Conservation (phyloP, 768 basidiomycete species). For the Suillus plorans region DNA sequence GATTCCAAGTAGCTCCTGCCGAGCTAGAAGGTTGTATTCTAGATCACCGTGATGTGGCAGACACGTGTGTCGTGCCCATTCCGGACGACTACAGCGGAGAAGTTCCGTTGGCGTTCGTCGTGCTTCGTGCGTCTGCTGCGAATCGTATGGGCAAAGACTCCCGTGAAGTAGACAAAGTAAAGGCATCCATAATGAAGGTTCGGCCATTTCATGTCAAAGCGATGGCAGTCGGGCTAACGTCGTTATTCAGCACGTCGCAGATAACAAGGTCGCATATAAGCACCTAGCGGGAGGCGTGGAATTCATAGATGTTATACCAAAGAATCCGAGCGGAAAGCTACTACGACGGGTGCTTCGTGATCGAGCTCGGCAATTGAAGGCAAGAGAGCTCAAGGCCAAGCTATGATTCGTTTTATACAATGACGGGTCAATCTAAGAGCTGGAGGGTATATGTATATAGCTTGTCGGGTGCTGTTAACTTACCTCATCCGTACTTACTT, state of each 20-base stretch:
- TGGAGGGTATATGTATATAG: background rate
- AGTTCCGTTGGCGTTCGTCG: conserved; percentile 68
- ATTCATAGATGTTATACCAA: conserved; percentile 55
- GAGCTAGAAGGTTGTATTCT: conserved; percentile 68
- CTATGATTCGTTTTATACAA: background rate
- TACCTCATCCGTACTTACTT: background rate
- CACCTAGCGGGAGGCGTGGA: conserved; percentile 59
- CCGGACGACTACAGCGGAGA: conserved; percentile 75
- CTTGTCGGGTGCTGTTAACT: background rate
- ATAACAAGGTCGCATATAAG: conserved; percentile 58
- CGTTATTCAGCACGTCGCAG: conserved; percentile 46
- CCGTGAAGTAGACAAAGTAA: conserved; percentile 34
- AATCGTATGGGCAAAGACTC: conserved; percentile 32
- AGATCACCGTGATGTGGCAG: conserved; percentile 56
- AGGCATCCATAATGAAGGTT: conserved; percentile 50
- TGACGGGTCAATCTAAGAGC: background rate
- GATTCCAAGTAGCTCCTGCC: conserved; percentile 76
- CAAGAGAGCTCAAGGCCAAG: background rate
- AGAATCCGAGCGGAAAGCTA: conserved; percentile 62
- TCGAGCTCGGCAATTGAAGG: conserved; percentile 35
- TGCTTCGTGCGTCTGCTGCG: conserved; percentile 43
- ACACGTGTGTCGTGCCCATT: conserved; percentile 64
- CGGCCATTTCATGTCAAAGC: conserved; percentile 1
- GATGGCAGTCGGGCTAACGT: conserved; percentile 4
- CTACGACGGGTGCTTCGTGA: conserved; percentile 53